A percentile compares a stretch with the other conserved stretches of the same genome.
phyloP scores from a whole-genome alignment of 495 filamentous ascomycete genomes.

The Hyaloscypha finlandica region DNA sequence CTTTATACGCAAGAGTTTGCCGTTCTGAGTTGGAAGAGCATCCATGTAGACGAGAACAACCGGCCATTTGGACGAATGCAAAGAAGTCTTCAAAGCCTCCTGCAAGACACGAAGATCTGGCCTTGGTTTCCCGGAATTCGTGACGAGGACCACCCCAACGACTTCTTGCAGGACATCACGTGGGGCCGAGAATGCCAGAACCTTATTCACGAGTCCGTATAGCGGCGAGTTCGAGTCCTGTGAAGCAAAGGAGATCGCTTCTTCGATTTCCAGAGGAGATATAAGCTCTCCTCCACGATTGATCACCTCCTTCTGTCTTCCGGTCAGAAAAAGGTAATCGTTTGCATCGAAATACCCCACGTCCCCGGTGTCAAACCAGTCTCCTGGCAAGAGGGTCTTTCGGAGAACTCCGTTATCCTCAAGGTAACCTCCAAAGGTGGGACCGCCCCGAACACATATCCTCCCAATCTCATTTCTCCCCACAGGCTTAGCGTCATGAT shows the following conservation, averaged over 20 bases:
- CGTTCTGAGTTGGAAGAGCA: slow-evolving; percentile 43
- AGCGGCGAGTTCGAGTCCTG: slow-evolving; percentile 36
- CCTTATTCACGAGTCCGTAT: slow-evolving; percentile 39
- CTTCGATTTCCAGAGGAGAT: slow-evolving; percentile 48
- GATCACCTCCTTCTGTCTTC: slow-evolving; percentile 60
- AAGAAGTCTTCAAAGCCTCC: slow-evolving; percentile 34
- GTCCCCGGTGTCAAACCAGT: slow-evolving; percentile 53
- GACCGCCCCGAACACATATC: slow-evolving; percentile 46
- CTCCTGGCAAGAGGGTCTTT: slow-evolving; percentile 40
- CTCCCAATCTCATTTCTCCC: slow-evolving; percentile 35
- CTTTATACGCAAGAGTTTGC: slow-evolving; percentile 48
- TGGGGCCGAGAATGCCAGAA: slow-evolving; percentile 44
- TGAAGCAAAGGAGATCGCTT: slow-evolving; percentile 35
- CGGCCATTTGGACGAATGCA: slow-evolving; percentile 47
- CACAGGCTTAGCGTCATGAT: slow-evolving; percentile 29
- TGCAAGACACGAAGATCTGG: slow-evolving; percentile 42
- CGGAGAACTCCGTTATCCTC: slow-evolving; percentile 30
- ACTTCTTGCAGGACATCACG: slow-evolving; percentile 49
- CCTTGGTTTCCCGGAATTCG: slow-evolving; percentile 33
- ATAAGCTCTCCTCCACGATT: slow-evolving; percentile 53
- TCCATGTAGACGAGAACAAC: slow-evolving; percentile 46
- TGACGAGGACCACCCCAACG: slow-evolving; percentile 45
- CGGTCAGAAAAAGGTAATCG: slow-evolving; percentile 55
- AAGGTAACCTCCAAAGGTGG: slow-evolving; percentile 47
- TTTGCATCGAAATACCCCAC: slow-evolving; percentile 47